A percentile compares a stretch with the other conserved stretches of the same genome.
Evolutionary conservation across 805 yeast species (phyloP).

Genomic region (Huiozyma naganishii): DNA sequence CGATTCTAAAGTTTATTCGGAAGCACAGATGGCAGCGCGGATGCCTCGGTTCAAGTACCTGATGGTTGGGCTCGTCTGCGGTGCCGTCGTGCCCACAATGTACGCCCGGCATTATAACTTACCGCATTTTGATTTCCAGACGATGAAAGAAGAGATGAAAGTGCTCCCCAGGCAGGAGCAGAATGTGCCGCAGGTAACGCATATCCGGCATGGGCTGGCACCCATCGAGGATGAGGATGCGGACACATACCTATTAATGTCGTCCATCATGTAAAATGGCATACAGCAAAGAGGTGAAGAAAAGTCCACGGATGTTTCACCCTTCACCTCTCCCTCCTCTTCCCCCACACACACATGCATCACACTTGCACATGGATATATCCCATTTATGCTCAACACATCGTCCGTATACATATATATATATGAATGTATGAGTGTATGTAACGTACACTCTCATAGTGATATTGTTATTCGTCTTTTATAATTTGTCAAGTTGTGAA

Average conservation of each 20-base stretch:
- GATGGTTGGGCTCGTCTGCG: conserved; percentile 19
- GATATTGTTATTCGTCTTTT: background rate
- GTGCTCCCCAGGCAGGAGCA: conserved; percentile 1
- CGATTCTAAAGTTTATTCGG: conserved; percentile 16
- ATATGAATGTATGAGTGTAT: background rate
- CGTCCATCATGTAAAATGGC: conserved; percentile 12
- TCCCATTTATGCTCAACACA: too few relatives aligned
- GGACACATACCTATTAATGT: conserved; percentile 10
- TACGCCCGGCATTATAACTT: conserved; percentile 10
- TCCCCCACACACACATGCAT: background rate
- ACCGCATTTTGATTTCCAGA: conserved; percentile 8
- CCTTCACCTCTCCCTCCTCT: background rate
- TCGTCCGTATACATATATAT: background rate
- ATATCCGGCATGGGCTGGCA: background rate
- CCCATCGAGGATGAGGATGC: conserved; percentile 8
- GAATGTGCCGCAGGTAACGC: background rate
- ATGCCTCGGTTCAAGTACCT: conserved; percentile 18
- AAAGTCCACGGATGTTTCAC: background rate
- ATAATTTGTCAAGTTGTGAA: too few relatives aligned
- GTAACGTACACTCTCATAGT: background rate
- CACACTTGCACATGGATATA: background rate
- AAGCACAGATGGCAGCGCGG: conserved; percentile 20
- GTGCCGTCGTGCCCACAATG: conserved; percentile 22
- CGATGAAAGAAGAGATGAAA: conserved; percentile 1
- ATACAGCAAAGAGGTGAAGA: background rate